Base-by-base conservation (phyloP, 208 protist genomes). In the Crithidia fasciculata region DNA sequence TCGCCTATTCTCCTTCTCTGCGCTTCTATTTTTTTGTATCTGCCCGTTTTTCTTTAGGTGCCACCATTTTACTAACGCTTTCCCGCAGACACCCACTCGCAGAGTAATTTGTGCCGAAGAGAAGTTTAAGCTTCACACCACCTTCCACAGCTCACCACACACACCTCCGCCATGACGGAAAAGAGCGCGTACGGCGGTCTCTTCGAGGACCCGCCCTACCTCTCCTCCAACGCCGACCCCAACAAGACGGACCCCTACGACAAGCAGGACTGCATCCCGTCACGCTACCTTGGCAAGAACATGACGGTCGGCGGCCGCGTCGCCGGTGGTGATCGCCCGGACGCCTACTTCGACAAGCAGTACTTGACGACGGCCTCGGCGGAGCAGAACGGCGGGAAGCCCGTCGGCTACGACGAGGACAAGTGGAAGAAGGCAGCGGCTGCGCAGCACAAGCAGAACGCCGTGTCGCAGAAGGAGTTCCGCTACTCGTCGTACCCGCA, bases 161-260 rank as follows among this genome's bases (percentile, higher is more conserved):
- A 28, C n/a, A 37, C 16, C 16, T 16, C 53, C 18, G 53, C 72
- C 7, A 94, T 94, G 86, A 93, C 84, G 41, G 83, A 91, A 45
- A 80, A 84, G 57, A 96, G 89, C 74, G 84, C 76, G n/a, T 96
- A 94, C 72, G 91, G 91, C 5, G 91, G 91, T 65, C 82, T 96
- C 39, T 96, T 96, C 64, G 82, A 90, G 50, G 92, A 96, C 82
- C 92, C 89, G 18, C 73, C 90, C 59, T 91, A 84, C 65, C 76
- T 96, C 12, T 86, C 85, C 47, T 85, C 86, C 8, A 82, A 95
- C 65, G 36, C 80, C 0, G 90, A 96, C 63, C 78, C 87, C 4
- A 82, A 81, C 19, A 86, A 89, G 69, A 94, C 92, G 39, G 92
- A 96, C 50, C 85, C 84, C 16, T 96, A 94, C 61, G 78, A 91